Evolutionary conservation across 352 stramenopile genomes (phyloP).

Genomic region (Phytophthora crassamura): DNA sequence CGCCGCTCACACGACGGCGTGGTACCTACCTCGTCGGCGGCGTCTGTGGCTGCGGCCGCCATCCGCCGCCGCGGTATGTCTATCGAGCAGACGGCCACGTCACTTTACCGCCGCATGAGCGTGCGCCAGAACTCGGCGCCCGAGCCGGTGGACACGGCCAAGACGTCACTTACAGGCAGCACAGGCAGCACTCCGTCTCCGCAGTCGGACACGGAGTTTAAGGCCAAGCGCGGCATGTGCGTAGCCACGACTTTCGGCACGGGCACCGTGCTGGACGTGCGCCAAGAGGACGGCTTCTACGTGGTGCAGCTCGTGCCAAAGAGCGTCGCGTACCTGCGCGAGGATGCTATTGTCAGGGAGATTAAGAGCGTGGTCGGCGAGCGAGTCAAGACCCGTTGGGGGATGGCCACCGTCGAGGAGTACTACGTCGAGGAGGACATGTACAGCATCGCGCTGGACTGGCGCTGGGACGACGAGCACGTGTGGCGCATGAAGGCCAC

Average conservation of each 20-base stretch:
- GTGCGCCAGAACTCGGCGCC: slow-evolving; percentile 51
- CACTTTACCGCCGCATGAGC: slow-evolving; percentile 61
- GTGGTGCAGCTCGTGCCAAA: slow-evolving; percentile 81
- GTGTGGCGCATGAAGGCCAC: slow-evolving; percentile 91
- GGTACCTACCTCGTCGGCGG: slow-evolving; percentile 36
- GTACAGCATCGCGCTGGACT: slow-evolving; percentile 90
- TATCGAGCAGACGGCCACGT: slow-evolving; percentile 61
- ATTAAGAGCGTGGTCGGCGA: slow-evolving; percentile 88
- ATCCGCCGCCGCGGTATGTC: slow-evolving; percentile 56
- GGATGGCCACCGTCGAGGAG: slow-evolving; percentile 82
- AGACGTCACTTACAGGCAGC: slow-evolving; percentile 41
- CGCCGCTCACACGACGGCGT: slow-evolving; percentile 56
- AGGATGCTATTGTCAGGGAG: slow-evolving; percentile 75
- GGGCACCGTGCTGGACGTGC: slow-evolving; percentile 74
- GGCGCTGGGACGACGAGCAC: slow-evolving; percentile 89
- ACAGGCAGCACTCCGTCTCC: slow-evolving; percentile 31
- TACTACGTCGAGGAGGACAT: slow-evolving; percentile 91
- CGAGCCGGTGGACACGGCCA: slow-evolving; percentile 24
- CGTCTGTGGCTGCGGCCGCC: slow-evolving; percentile 32
- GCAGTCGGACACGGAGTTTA: slow-evolving; percentile 43
- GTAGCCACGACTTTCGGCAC: slow-evolving; percentile 83
- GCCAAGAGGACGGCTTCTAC: slow-evolving; percentile 73
- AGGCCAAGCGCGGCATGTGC: slow-evolving; percentile 66
- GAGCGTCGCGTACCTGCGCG: slow-evolving; percentile 70
- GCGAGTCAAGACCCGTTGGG: slow-evolving; percentile 85